A percentile compares a stretch with the other conserved stretches of the same genome.
Evolutionary conservation across 106 monocot species (phyloP).

Genomic region (Dioscorea zingiberensis): DNA sequence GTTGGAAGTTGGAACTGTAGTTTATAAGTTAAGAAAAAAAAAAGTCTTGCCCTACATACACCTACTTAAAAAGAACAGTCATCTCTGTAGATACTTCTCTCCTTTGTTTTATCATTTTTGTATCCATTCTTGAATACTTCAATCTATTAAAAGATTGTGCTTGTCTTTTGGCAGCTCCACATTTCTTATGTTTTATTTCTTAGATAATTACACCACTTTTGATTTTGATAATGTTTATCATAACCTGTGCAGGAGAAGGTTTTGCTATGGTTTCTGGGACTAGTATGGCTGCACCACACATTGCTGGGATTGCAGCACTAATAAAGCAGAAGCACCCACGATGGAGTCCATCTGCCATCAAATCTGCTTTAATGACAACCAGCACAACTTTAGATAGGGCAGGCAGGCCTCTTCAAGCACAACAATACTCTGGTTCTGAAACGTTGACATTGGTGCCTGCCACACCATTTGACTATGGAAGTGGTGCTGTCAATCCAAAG

Average conservation of each 20-base stretch:
- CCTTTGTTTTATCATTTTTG: no score
- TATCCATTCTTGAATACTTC: no score
- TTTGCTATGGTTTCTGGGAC: slow-evolving; percentile 98
- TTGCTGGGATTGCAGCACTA: slow-evolving; percentile 91
- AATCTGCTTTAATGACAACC: slow-evolving; percentile 97
- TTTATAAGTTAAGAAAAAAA: no score
- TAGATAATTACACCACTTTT: no score
- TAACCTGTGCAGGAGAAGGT: slow-evolving; percentile 59
- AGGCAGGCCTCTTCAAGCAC: slow-evolving; percentile 72
- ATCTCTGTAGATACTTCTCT: no score
- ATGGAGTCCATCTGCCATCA: slow-evolving; percentile 92
- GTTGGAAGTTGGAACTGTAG: no score
- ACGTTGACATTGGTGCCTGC: slow-evolving; percentile 50
- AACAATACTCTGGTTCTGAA: slow-evolving; percentile 63
- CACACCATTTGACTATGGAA: slow-evolving; percentile 92
- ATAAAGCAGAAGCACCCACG: slow-evolving; percentile 77
- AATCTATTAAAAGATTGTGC: no score
- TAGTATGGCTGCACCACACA: slow-evolving; percentile 97
- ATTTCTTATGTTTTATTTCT: no score
- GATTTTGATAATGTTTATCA: neutral
- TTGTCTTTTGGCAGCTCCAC: no score
- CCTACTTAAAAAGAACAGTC: no score
- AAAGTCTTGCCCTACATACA: no score
- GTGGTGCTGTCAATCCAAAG: slow-evolving; percentile 82
- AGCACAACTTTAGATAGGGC: slow-evolving; percentile 54